A percentile compares a stretch with the other conserved stretches of the same genome.
These are phyloP conservation scores for Saturnispora mendoncae DNA, from an alignment of 805 yeast genomes.

Conservation along the genomic window DNA sequence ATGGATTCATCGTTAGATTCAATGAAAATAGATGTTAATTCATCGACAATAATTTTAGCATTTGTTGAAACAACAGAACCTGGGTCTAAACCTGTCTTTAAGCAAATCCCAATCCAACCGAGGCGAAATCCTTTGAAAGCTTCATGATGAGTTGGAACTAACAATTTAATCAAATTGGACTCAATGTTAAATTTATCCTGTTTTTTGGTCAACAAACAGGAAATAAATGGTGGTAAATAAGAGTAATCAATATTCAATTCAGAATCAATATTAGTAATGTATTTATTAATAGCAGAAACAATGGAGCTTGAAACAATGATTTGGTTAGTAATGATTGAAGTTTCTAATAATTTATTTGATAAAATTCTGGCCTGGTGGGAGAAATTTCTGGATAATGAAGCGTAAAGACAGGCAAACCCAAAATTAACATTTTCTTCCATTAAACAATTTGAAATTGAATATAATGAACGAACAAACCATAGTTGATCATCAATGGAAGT, in stretches of 20 bases:
- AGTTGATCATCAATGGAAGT: slow-evolving; percentile 34
- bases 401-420: slow-evolving; percentile 45
- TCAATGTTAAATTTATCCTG: slow-evolving; percentile 12
- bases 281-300: slow-evolving; percentile 33
- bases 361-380: slow-evolving; percentile 28
- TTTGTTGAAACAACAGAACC: slow-evolving; percentile 38
- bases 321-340: slow-evolving; percentile 31
- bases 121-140: slow-evolving; percentile 30
- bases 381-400: slow-evolving; percentile 35
- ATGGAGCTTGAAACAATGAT: slow-evolving; percentile 36
- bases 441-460: slow-evolving; percentile 22
- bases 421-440: slow-evolving; percentile 17
- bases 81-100: slow-evolving; percentile 56
- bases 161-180: slow-evolving; percentile 30
- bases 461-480: slow-evolving; percentile 46
- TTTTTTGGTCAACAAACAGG: slow-evolving; percentile 28
- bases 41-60: slow-evolving; percentile 22
- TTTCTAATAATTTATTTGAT: slow-evolving; percentile 28
- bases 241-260: slow-evolving; percentile 22
- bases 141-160: slow-evolving; percentile 39
- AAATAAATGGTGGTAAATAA: slow-evolving; percentile 29
- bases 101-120: slow-evolving; percentile 74
- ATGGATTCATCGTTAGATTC: slow-evolving; percentile 19
- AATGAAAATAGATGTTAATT: slow-evolving; percentile 13
- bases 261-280: slow-evolving; percentile 10